These are phyloP conservation scores for Tolypocladium pustulatum DNA, from an alignment of 2,329 filamentous ascomycete genomes.

Conservation along the genomic window DNA sequence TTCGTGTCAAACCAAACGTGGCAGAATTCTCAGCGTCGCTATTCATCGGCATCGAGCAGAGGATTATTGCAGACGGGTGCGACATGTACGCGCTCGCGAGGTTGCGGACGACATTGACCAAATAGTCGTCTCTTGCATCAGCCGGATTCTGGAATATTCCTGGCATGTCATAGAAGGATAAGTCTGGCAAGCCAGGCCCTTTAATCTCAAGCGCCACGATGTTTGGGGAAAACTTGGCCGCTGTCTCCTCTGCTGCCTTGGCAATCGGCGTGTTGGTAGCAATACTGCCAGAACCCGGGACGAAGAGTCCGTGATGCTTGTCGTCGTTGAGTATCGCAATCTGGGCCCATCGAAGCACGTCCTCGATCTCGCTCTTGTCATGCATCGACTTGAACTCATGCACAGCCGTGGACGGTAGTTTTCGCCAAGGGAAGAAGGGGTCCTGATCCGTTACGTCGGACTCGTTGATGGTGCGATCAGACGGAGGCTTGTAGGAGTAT, in stretches of 20 bases:
- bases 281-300: conserved; percentile 37
- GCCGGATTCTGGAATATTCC: conserved; percentile 67
- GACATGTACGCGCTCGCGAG: conserved; percentile 61
- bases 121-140: conserved; percentile 51
- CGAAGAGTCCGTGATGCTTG: conserved; percentile 38
- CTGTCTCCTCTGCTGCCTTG: conserved; percentile 28
- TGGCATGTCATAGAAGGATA: conserved; percentile 79
- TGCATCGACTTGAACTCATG: conserved; percentile 54
- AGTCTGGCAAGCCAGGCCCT: conserved; percentile 56
- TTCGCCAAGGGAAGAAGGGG: conserved; percentile 57
- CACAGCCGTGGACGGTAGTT: conserved; percentile 30
- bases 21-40: conserved; percentile 67
- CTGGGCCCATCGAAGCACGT: conserved; percentile 64
- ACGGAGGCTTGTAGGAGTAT: conserved; percentile 44
- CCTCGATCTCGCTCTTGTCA: conserved; percentile 52
- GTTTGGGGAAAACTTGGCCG: conserved; percentile 72
- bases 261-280: conserved; percentile 21
- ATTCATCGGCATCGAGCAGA: conserved; percentile 70
- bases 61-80: conserved; percentile 60
- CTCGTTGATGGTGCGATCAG: conserved; percentile 27
- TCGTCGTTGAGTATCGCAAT: conserved; percentile 64
- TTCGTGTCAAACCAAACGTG: conserved; percentile 53
- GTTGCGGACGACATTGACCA: conserved; percentile 63
- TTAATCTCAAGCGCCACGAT: conserved; percentile 67
- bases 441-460: conserved; percentile 36